phyloP scores from a whole-genome alignment of 176 grass and related monocot species.

The Paspalum notatum region DNA sequence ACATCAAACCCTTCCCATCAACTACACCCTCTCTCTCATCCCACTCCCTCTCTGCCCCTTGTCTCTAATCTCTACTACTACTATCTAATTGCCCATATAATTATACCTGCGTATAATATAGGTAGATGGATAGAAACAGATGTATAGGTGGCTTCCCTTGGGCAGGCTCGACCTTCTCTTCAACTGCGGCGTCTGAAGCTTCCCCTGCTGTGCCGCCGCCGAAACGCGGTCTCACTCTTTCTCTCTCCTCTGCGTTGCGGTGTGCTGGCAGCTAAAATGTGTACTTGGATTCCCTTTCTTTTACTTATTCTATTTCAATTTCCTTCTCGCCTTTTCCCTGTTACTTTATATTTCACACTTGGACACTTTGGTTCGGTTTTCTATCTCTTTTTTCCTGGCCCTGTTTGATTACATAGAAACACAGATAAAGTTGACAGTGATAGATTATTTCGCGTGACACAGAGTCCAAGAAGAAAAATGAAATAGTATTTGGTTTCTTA shows the following conservation, averaged over 20 bases:
- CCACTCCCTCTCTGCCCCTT: neutral
- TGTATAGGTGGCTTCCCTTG: conserved; percentile 11
- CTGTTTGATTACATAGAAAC: too few species aligned
- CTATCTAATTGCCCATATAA: neutral
- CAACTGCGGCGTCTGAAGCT: conserved; percentile 23
- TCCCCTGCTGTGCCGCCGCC: neutral
- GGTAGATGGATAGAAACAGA: conserved; percentile 12
- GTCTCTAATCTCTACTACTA: neutral
- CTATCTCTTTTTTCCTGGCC: too few species aligned
- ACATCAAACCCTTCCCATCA: conserved; percentile 28
- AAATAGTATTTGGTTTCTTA: too few species aligned
- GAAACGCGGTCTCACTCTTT: neutral
- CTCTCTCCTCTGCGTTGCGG: neutral
- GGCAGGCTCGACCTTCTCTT: neutral
- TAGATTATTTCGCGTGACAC: too few species aligned
- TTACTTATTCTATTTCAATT: neutral
- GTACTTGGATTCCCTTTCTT: conserved; percentile 33
- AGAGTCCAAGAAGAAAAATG: too few species aligned
- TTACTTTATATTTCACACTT: too few species aligned
- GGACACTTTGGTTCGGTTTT: too few species aligned
- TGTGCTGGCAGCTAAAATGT: neutral
- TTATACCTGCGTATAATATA: conserved; percentile 34
- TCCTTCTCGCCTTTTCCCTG: neutral
- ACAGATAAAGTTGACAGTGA: too few species aligned
- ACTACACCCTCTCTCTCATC: neutral